Base-by-base conservation (phyloP, 208 protist genomes). In the Giardia muris region DNA sequence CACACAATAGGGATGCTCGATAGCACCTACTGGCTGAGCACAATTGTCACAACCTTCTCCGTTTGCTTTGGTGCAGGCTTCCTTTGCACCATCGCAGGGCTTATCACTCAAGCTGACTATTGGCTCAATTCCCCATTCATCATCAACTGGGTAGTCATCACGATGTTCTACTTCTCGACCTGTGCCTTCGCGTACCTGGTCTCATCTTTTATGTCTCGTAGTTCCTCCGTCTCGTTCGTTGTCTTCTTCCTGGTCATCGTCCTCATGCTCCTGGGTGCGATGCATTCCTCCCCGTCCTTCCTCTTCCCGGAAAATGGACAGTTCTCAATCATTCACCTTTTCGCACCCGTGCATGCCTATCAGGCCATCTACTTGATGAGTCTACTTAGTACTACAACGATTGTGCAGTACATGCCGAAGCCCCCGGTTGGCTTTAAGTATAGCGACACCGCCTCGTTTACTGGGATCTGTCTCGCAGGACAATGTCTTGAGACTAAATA, bases 1-100 rank as follows among this genome's bases (percentile, higher is more conserved):
- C 87, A 90, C 48, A 90, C 87, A 3, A 45, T 90, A 47, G 87
- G 87, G 45, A 4, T 90, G 43, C 1, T 22, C 19, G 87, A 90
- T 90, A 43, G 45, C n/a, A 47, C 10, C 1, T 90, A 47, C 45
- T 90, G 45, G 43, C 10, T 47, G 1, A 90, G 87, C 43, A 4
- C 19, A 2, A 39, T 47, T 90, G 44, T 47, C 2, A n/a, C 48
- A 1, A 46, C 43, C 1, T 4, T 90, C 44, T n/a, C 1, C 19
- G 19, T 90, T 10, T 2, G 42, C 4, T 1, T 47, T 43, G 46
- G 1, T 2, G 2, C 42, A 90, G 10, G 43, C 0, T 10, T 90
- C n/a, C 4, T 90, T 2, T 2, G n/a, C 30, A 43, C 2, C 2
- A 2, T 90, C 1, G 4, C 1, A 22, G 87, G 87, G 43, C 19